These are phyloP conservation scores for Starmerella ratchasimensis DNA, from an alignment of 805 yeast genomes.

Conservation along the genomic window DNA sequence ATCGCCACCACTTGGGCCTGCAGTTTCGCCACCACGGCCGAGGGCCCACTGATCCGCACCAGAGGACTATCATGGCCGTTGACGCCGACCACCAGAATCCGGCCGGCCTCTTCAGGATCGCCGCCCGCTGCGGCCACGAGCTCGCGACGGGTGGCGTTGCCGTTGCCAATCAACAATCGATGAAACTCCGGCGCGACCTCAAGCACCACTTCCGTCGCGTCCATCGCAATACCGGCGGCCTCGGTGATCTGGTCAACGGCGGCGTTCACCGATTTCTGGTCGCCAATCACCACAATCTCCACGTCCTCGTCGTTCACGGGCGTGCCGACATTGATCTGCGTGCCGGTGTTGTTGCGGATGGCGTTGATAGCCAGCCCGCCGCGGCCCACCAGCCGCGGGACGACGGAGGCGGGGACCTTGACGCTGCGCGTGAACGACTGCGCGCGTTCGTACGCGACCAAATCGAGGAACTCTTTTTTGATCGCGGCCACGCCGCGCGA, in stretches of 20 bases:
- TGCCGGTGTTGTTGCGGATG: slow-evolving; percentile 54
- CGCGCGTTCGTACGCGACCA: slow-evolving; percentile 74
- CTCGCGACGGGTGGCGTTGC: slow-evolving; percentile 59
- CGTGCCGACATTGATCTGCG: slow-evolving; percentile 29
- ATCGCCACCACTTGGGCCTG: slow-evolving; percentile 47
- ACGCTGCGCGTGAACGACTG: slow-evolving; percentile 59
- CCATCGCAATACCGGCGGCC: slow-evolving; percentile 53
- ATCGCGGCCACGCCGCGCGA: slow-evolving; percentile 55
- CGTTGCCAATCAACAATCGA: slow-evolving; percentile 62
- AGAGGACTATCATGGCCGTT: slow-evolving; percentile 29
- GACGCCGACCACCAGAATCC: slow-evolving; percentile 40
- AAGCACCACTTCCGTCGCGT: slow-evolving; percentile 42
- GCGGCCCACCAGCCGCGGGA: slow-evolving; percentile 81
- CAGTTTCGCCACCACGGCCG: slow-evolving; percentile 54
- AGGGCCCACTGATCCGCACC: slow-evolving; percentile 58
- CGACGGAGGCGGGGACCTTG: slow-evolving; percentile 55
- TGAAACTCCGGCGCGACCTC: slow-evolving; percentile 64
- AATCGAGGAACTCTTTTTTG: slow-evolving; percentile 41
- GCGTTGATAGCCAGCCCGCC: slow-evolving; percentile 72
- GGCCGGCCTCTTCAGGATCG: slow-evolving; percentile 34
- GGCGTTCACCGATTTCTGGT: slow-evolving; percentile 56
- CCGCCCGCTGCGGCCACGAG: slow-evolving; percentile 74
- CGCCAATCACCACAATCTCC: slow-evolving; percentile 62
- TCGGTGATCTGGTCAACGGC: slow-evolving; percentile 52
- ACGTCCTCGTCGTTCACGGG: slow-evolving; percentile 24